Conservation (phyloP, 2,329 filamentous ascomycete species). For the Chaetomium sp. region DNA sequence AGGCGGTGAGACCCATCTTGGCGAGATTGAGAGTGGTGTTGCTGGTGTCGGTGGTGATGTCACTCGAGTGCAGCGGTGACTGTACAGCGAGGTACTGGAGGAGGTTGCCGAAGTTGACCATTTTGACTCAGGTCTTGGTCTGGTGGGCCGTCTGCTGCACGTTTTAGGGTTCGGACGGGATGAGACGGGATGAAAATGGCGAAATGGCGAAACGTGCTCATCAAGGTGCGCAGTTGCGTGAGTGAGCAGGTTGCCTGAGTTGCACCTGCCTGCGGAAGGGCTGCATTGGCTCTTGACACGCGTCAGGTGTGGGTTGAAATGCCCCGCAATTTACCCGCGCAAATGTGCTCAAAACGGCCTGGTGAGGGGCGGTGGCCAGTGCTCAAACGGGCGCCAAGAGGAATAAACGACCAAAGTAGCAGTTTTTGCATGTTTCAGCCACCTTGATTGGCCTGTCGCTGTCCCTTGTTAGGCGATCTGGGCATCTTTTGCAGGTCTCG, state of each 20-base stretch:
- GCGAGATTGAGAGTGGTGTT: slow-evolving; percentile 25
- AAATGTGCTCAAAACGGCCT: slow-evolving; percentile 35
- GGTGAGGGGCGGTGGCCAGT: slow-evolving; percentile 11
- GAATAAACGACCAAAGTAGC: slow-evolving; percentile 26
- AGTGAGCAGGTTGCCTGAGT: slow-evolving; percentile 6
- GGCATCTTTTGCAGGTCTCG: not conserved
- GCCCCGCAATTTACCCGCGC: slow-evolving; percentile 29
- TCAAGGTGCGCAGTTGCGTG: slow-evolving; percentile 21
- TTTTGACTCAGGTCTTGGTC: slow-evolving; percentile 19
- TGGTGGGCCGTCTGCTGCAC: not conserved
- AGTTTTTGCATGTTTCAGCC: slow-evolving; percentile 27
- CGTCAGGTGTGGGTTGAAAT: slow-evolving; percentile 24
- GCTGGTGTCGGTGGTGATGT: slow-evolving; percentile 6
- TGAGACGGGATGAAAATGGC: not conserved
- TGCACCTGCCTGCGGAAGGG: not conserved
- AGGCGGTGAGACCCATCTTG: slow-evolving; percentile 39
- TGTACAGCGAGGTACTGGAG: slow-evolving; percentile 35
- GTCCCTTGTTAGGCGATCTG: not conserved
- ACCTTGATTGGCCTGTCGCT: slow-evolving; percentile 22
- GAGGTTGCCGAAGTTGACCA: slow-evolving; percentile 35
- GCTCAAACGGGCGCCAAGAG: slow-evolving; percentile 26
- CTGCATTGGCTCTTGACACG: slow-evolving; percentile 10
- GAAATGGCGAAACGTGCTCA: slow-evolving; percentile 22
- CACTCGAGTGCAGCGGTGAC: slow-evolving; percentile 29
- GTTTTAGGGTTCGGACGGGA: not conserved